Evolutionary conservation across 768 basidiomycete genomes (phyloP).

Genomic region (Hydnomerulius pinastri): DNA sequence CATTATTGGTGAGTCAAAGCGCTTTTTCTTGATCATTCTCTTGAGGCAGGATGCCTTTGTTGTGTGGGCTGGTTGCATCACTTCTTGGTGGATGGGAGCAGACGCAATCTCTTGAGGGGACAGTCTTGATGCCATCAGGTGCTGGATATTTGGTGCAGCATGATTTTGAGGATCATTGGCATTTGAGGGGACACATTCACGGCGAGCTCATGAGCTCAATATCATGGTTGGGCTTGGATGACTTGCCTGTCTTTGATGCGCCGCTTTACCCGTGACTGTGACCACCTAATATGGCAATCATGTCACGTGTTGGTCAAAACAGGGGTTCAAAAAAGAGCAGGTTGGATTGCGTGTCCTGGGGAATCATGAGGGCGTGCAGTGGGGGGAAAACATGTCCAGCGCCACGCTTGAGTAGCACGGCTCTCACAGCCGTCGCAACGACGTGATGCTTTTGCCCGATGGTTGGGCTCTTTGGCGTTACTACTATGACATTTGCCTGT

Average conservation of each 20-base stretch:
- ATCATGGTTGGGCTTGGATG: not conserved
- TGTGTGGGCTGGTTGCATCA: not conserved
- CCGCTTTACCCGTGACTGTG: not conserved
- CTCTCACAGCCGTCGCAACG: too few relatives aligned
- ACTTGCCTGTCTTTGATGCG: not conserved
- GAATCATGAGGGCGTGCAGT: too few relatives aligned
- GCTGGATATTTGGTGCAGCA: not conserved
- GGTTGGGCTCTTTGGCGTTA: not conserved
- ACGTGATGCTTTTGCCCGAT: not conserved
- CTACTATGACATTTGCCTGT: not conserved
- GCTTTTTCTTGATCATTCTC: not conserved
- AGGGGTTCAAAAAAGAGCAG: not conserved
- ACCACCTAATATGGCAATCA: not conserved
- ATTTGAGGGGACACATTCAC: not conserved
- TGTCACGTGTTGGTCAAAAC: not conserved
- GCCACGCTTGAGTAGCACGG: too few relatives aligned
- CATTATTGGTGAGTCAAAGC: not conserved
- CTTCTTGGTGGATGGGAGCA: not conserved
- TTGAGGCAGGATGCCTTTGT: too few relatives aligned
- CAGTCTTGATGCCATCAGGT: not conserved
- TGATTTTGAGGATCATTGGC: not conserved
- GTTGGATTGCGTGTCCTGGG: not conserved
- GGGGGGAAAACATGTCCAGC: too few relatives aligned
- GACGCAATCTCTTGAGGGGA: not conserved
- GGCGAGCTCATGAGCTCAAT: not conserved